Conservation (phyloP, 176 grass and related monocot species). For the Ananas comosus region DNA sequence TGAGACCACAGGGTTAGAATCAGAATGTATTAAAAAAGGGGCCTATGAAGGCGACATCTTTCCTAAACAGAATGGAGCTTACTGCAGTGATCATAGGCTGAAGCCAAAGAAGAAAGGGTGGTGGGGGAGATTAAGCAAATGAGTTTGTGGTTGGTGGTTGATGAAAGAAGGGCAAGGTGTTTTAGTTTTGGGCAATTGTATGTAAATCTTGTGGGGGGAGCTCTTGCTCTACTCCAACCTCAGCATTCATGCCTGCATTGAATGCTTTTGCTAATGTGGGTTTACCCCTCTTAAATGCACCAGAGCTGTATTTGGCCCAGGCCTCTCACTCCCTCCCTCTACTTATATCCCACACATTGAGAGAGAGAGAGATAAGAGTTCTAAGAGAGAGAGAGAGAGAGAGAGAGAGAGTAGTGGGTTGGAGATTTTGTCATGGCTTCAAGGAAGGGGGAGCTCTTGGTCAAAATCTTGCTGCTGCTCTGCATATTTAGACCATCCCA, state of each 20-base stretch:
- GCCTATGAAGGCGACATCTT: no score
- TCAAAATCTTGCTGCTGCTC: slow-evolving; percentile 37
- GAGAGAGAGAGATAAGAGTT: not conserved
- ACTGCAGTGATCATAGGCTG: not conserved
- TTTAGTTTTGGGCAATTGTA: not conserved
- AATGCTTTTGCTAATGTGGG: not conserved
- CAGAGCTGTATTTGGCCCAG: not conserved
- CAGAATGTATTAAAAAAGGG: no score
- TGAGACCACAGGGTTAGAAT: no score
- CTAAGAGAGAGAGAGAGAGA: not conserved
- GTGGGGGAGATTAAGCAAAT: not conserved
- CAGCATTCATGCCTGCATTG: not conserved
- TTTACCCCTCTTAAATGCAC: slow-evolving; percentile 1
- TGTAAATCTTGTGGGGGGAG: not conserved
- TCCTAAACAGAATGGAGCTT: no score
- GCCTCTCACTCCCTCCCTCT: not conserved
- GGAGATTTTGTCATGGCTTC: slow-evolving; percentile 30
- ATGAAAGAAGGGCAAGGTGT: not conserved
- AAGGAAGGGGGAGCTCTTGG: slow-evolving; percentile 23
- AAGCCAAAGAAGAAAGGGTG: not conserved
- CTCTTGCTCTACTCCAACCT: not conserved
- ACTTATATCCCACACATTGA: not conserved
- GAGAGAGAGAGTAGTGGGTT: not conserved
- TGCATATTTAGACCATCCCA: slow-evolving; percentile 43
- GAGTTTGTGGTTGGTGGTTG: slow-evolving; percentile 4